Conservation (phyloP, 2,329 filamentous ascomycete species). For the Aspergillus sp. region DNA sequence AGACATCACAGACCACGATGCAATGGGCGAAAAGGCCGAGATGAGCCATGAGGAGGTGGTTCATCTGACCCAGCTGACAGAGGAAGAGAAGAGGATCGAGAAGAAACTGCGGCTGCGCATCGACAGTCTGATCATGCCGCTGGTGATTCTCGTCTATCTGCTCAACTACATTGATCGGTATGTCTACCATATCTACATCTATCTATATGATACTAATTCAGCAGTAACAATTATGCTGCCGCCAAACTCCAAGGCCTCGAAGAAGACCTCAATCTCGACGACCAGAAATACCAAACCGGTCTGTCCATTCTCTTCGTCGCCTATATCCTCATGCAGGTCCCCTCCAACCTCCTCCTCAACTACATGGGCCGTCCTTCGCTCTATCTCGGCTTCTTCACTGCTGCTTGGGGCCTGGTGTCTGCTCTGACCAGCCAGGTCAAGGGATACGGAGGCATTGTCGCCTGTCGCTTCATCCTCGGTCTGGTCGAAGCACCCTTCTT, state of each 20-base stretch:
- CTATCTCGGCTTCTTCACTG: slow-evolving; percentile 42
- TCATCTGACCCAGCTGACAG: slow-evolving; percentile 12
- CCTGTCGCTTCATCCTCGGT: slow-evolving; percentile 42
- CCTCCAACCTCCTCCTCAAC: slow-evolving; percentile 42
- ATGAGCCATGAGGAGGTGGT: slow-evolving; percentile 33
- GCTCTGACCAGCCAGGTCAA: slow-evolving; percentile 40
- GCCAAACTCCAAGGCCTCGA: slow-evolving; percentile 41
- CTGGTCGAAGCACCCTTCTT: slow-evolving; percentile 45
- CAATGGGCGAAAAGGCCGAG: slow-evolving; percentile 12
- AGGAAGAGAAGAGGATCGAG: slow-evolving; percentile 32
- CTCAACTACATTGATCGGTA: slow-evolving; percentile 44
- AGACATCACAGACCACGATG: slow-evolving; percentile 8
- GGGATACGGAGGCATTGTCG: slow-evolving; percentile 38
- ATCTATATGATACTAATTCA: background rate
- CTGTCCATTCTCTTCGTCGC: slow-evolving; percentile 41
- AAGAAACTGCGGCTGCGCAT: slow-evolving; percentile 34
- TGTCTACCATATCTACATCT: slow-evolving; percentile 1
- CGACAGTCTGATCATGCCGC: slow-evolving; percentile 35
- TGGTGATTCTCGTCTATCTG: slow-evolving; percentile 38
- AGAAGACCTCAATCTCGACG: slow-evolving; percentile 30
- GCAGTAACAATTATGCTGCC: slow-evolving; percentile 43
- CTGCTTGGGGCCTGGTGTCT: slow-evolving; percentile 44
- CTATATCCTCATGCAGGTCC: slow-evolving; percentile 44
- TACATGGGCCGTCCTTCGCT: slow-evolving; percentile 39
- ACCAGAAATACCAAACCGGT: slow-evolving; percentile 36